Evolutionary conservation across 129 eudicot genomes (phyloP), one percentile per base, ranked within the genome.

Genomic region (Flaveria linearis): DNA sequence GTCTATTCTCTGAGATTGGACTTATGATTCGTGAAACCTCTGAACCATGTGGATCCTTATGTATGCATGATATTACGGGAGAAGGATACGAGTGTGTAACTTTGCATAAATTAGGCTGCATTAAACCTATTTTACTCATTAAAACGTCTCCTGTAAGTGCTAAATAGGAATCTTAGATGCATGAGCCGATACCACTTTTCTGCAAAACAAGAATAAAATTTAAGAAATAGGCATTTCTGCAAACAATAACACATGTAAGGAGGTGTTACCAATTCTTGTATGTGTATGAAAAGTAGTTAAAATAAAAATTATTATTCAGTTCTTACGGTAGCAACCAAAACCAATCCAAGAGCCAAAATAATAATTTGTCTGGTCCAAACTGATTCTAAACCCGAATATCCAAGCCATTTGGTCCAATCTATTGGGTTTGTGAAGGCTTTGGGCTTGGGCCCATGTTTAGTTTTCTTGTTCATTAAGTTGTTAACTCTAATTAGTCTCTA

Each of bases 11-110:
- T 55, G 79, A 80, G 64, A 71, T 72, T 73, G 78, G 69, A 57
- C 60, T 67, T 52, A 71, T 65, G 68, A 89, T 56, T n/a, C 80
- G 85, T 71, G 89, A 82, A 58, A 83, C 74, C 79, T 89, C 76
- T 16, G 83, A 55, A 17, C 58, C 78, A 56, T 51, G 63, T 53
- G 86, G 89, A 18, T 77, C 80, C 17, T 82, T 74, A 79, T 89
- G 89, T 74, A 85, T 87, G 56, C 78, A 83, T 52, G 96, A 86
- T 53, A 89, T 75, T 61, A 87, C 76, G 13, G 89, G 78, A 71
- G 95, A 84, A 60, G 89, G 91, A 73, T 55, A 83, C 42, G 85
- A 75, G 52, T 87, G 87, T n/a, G 88, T 77, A 69, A 86, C 89
- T 82, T 85, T 83, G 80, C 81, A 79, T 56, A 75, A 51, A 68